phyloP scores from a whole-genome alignment of 192 early-diverging fungal genomes.

The Neocallimastix lanati region DNA sequence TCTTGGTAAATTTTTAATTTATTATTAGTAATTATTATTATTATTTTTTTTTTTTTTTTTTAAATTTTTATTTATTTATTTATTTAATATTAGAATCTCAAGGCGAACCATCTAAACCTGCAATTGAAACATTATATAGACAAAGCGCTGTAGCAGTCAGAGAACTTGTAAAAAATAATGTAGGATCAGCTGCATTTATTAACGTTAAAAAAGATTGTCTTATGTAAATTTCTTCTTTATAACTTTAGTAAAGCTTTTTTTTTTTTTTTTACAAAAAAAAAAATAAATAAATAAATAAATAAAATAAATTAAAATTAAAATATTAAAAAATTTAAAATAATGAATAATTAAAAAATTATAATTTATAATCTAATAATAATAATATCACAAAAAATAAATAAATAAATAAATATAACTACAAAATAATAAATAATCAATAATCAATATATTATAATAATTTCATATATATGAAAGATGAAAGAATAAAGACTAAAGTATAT shows the following conservation, averaged over 20 bases:
- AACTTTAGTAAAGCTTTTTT: no score
- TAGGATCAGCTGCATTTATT: conserved; percentile 1
- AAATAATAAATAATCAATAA: no score
- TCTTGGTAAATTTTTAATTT: conserved; percentile 9
- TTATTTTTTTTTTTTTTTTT: neutral
- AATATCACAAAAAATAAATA: no score
- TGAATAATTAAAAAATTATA: no score
- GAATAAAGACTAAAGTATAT: no score
- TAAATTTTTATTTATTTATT: neutral
- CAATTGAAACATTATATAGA: conserved; percentile 1
- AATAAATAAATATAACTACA: no score
- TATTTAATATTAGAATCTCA: neutral
- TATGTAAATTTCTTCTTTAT: neutral
- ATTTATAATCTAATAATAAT: no score
- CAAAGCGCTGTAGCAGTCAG: neutral
- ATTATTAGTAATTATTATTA: no score
- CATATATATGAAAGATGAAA: no score
- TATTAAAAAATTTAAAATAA: no score
- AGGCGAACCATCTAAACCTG: neutral
- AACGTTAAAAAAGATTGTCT: conserved; percentile 2
- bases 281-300: neutral
- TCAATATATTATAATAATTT: no score
- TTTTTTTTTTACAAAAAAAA: no score
- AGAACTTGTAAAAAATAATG: conserved; percentile 1
- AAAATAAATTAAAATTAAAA: neutral